Evolutionary conservation across 495 filamentous ascomycete species (phyloP), one percentile per base, ranked within the genome.

Genomic region (Penicillium mononematosum): DNA sequence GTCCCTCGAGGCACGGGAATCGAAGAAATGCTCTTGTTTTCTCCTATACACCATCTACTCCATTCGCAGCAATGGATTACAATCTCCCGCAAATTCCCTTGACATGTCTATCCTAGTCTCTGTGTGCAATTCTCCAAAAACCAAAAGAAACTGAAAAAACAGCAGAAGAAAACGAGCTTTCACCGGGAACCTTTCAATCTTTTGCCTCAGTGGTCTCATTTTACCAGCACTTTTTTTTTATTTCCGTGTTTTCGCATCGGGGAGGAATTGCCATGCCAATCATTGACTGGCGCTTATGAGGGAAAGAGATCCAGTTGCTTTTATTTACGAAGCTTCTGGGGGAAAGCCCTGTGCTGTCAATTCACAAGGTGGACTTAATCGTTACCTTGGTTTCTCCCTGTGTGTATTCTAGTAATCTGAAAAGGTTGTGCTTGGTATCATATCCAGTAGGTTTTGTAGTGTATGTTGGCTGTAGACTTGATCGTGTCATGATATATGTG

Each of bases 331-430:
- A 71, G 59, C 66, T 70, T 72, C 75, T 79, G 83, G 87, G 90
- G 89, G 91, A 96, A 96, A 89, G 91, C 91, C 91, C 90, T 96
- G 91, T 91, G 84, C 83, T 82, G 75, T 77, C 75, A 76, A 77
- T 76, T 76, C 69, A 75, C 73, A 70, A 83, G 83, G 74, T 81
- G 78, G 72, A 83, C 82, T 82, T 87, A 69, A 84, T 66, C 77
- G 84, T 84, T 79, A 69, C 73, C 76, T 79, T 77, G 75, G 76
- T 75, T 74, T 77, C 73, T 75, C 72, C 75, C 70, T 75, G 69
- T 73, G 65, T 78, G 67, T 79, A 60, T 64, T 55, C 62, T 68
- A 73, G 69, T 77, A 75, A 72, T 70, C 60, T 60, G 65, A 73
- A 72, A 68, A 67, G 68, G 71, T 71, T 62, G 68, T 71, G 70